Evolutionary conservation across 805 yeast genomes (phyloP), one percentile per base, ranked within the genome.

Genomic region (Candida nemodendra): DNA sequence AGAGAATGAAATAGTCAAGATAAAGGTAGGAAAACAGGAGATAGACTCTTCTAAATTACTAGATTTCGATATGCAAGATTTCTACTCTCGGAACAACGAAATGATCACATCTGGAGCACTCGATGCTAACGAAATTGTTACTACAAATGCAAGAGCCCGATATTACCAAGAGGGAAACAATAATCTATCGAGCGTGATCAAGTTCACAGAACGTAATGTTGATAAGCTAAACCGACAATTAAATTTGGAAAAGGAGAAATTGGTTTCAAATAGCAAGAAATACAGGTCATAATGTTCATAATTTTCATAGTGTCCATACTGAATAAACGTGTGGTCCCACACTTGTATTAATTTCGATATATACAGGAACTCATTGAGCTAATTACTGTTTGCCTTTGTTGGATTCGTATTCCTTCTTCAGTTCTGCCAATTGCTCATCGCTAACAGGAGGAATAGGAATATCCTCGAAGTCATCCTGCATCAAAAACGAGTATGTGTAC

Each of bases 401-500:
- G 30, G 58, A 72, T 58, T 79, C 84, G 56, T 83, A 85, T 59
- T 87, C 95, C 56, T 74, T 70, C 62, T 76, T 80, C 66, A 90
- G 73, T 60, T 77, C 71, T 34, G 74, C 76, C 56, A 91, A 70
- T 57, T 88, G 93, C 37, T 73, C 80, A 44, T 84, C 93, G 27
- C 82, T 74, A 42, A 91, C 72, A 14, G 98, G 97, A 32, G 99
- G 99, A 49, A 91, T 80, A 27, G 97, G 97, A 50, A 91, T 87
- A 59, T 90, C 96, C 31, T 73, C 78, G 59, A 91, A 88, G 47
- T 91, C 95, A 57, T 89, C 96, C 54, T 71, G 71, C 48, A 77
- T 78, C 51, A 85, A 67, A 54, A 77, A 73, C 48, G 75, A 66
- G 72, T 78, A 81, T 0, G 95, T 82, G 64, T 79, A 68, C 47